Base-by-base conservation (phyloP, 106 monocot genomes). In the Dioscorea alata region DNA sequence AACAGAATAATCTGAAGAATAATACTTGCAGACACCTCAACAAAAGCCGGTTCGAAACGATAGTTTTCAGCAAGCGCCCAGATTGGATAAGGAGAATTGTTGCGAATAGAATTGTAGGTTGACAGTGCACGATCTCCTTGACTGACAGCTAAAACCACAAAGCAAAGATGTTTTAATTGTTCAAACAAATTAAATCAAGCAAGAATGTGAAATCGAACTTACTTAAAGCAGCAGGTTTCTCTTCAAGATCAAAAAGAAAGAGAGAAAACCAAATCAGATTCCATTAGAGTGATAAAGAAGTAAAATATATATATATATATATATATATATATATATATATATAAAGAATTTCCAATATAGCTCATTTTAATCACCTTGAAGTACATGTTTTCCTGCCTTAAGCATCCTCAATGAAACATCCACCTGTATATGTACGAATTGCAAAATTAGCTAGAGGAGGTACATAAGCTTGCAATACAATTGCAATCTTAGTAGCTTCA, bases 41-140 rank as follows among this genome's bases (percentile, higher is more conserved):
- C 77, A 83, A 96, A 96, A 62, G 95, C 88, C 80, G 95, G 95
- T 72, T 96, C 95, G 73, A 96, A 96, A 12, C 95, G 85, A 65
- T 96, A 96, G 52, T 96, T 92, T 80, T 96, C 95, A 56, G 89
- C 95, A 82, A 96, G 70, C 67, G 95, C 91, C 95, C 95, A 96
- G 67, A 96, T 86, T 48, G 86, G 91, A 50, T 70, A 77, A 31
- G 79, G 48, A 28, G 65, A 61, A 66, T 59, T 31, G 48, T 71
- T 76, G 59, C 63, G 61, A 66, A 84, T 52, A 32, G 91, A 83
- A n/a, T 79, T 86, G 76, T 91, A 96, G 64, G 50, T 42, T 16
- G 80, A 92, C 12, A 96, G 33, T 73, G 91, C 91, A 61, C 69
- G 63, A 80, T 89, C 88, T 60, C 91, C 91, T 76, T 89, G 88